These are phyloP conservation scores for Pseudogymnoascus sp. DNA, from an alignment of 2,329 filamentous ascomycete genomes.

Conservation along the genomic window DNA sequence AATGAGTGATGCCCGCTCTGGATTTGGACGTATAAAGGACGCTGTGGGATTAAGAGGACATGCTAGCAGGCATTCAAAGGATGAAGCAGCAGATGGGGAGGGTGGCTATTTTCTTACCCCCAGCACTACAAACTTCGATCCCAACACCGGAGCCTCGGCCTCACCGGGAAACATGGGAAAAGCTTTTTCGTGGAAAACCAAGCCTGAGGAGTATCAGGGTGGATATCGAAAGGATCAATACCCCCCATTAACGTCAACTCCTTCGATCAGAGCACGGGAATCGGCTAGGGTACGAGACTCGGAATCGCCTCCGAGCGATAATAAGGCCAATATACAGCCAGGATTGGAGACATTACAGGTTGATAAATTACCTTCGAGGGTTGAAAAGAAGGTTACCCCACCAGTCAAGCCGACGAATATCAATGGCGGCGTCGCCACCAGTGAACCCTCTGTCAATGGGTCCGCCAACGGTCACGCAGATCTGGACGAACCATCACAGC, in stretches of 20 bases:
- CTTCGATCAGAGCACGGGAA: not conserved
- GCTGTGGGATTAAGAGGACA: slow-evolving; percentile 57
- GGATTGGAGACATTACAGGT: slow-evolving; percentile 10
- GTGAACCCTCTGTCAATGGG: slow-evolving; percentile 46
- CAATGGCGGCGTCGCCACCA: slow-evolving; percentile 30
- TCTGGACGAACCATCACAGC: slow-evolving; percentile 44
- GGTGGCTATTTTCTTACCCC: slow-evolving; percentile 21
- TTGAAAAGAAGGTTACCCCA: slow-evolving; percentile 1
- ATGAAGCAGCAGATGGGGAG: slow-evolving; percentile 32
- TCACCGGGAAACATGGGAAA: slow-evolving; percentile 33
- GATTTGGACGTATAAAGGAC: slow-evolving; percentile 77
- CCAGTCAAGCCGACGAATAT: not conserved
- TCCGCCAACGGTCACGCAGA: slow-evolving; percentile 53
- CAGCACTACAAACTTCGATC: slow-evolving; percentile 15
- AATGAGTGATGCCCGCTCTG: slow-evolving; percentile 71
- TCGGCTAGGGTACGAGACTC: slow-evolving; percentile 12
- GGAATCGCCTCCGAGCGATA: slow-evolving; percentile 14
- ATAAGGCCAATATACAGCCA: slow-evolving; percentile 13
- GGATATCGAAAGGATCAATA: slow-evolving; percentile 22
- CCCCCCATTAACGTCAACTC: not conserved
- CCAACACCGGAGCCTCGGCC: slow-evolving; percentile 12
- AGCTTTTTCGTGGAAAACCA: slow-evolving; percentile 56
- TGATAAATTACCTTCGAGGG: not conserved
- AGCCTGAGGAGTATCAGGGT: slow-evolving; percentile 48
- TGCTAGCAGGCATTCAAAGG: slow-evolving; percentile 45